Conservation (phyloP, 192 early-diverging fungal species). For the Backusella parvicylindrica region DNA sequence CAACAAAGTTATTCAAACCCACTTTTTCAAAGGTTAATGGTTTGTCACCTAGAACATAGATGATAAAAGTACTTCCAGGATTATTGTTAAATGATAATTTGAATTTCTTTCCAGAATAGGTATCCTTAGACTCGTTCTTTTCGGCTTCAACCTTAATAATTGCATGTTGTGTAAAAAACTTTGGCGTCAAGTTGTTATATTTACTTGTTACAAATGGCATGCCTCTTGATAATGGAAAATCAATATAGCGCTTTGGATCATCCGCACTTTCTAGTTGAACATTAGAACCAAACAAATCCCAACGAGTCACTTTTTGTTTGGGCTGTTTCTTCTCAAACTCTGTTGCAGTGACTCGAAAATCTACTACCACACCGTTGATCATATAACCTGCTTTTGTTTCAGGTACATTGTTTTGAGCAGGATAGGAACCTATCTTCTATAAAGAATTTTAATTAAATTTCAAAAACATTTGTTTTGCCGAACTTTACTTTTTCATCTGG, state of each 20-base stretch:
- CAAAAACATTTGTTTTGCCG: not conserved
- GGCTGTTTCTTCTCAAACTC: slow-evolving; percentile 19
- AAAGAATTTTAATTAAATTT: not conserved
- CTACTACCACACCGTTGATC: slow-evolving; percentile 26
- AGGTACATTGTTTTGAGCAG: slow-evolving; percentile 30
- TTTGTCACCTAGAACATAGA: slow-evolving; percentile 26
- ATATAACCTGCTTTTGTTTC: slow-evolving; percentile 17
- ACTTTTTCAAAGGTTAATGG: slow-evolving; percentile 6
- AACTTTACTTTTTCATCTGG: slow-evolving; percentile 16
- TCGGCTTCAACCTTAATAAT: slow-evolving; percentile 16
- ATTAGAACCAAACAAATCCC: slow-evolving; percentile 27
- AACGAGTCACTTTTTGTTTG: slow-evolving; percentile 11
- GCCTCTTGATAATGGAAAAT: slow-evolving; percentile 29
- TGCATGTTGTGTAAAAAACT: slow-evolving; percentile 30
- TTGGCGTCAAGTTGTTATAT: slow-evolving; percentile 31
- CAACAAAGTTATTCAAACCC: slow-evolving; percentile 6
- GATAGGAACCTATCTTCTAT: slow-evolving; percentile 22
- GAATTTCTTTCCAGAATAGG: slow-evolving; percentile 21
- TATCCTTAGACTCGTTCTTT: not conserved
- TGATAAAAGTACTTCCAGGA: slow-evolving; percentile 18
- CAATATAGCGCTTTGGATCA: slow-evolving; percentile 1
- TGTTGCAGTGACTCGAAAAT: slow-evolving; percentile 23
- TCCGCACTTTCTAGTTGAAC: slow-evolving; percentile 5
- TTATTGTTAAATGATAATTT: slow-evolving; percentile 26
- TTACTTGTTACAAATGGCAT: slow-evolving; percentile 32